Evolutionary conservation across 371 early-diverging fungal species (phyloP).

Genomic region (Smittium mucronatum): DNA sequence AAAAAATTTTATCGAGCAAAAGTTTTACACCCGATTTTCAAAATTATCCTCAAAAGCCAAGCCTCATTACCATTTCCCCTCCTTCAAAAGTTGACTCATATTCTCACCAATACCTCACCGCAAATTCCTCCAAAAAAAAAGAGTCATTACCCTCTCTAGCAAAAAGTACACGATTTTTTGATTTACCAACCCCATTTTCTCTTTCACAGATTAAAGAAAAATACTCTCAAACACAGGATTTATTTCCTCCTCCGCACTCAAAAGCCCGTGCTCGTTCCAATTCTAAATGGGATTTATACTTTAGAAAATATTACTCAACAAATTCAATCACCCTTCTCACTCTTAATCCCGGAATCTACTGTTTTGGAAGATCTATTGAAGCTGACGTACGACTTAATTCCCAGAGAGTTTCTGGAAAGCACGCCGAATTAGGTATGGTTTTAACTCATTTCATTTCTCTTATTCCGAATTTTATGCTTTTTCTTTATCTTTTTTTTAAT

Average conservation of each 20-base stretch:
- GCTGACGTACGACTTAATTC: slow-evolving; percentile 3
- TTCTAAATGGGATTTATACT: background rate
- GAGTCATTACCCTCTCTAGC: too few species aligned
- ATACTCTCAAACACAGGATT: background rate
- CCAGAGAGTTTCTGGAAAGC: slow-evolving; percentile 7
- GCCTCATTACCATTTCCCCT: too few species aligned
- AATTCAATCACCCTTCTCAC: background rate
- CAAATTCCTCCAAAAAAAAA: too few species aligned
- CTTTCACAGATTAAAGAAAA: background rate
- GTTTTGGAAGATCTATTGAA: slow-evolving; percentile 1
- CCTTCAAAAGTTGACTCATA: too few species aligned
- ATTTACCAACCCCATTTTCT: background rate
- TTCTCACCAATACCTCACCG: too few species aligned
- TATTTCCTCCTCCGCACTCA: background rate
- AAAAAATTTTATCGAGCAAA: too few species aligned
- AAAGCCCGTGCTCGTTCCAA: too few species aligned
- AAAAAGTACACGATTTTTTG: background rate
- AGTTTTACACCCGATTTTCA: too few species aligned
- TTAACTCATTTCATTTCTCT: too few species aligned
- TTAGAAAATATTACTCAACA: background rate
- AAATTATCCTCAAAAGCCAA: too few species aligned
- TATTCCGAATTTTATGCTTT: too few species aligned
- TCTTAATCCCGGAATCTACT: background rate
- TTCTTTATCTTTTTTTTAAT: too few species aligned
- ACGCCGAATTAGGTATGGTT: background rate